Conservation (phyloP, 768 basidiomycete genomes). For the Trametes villosa region DNA sequence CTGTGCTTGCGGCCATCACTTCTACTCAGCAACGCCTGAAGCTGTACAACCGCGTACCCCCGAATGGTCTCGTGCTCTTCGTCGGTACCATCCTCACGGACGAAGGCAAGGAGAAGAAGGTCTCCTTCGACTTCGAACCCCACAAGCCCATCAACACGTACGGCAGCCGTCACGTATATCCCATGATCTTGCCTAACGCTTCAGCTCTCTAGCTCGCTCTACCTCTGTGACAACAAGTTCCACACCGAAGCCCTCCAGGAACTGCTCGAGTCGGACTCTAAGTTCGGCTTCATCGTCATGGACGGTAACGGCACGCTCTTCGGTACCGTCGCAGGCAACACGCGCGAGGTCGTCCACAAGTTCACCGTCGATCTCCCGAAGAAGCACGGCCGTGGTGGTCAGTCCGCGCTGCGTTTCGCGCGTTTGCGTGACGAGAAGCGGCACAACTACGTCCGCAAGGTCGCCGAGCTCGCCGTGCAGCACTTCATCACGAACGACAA, state of each 20-base stretch:
- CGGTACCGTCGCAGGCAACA: conserved; percentile 94
- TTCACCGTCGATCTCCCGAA: conserved; percentile 99
- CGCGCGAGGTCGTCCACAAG: conserved; percentile 96
- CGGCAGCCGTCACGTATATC: conserved; percentile 33
- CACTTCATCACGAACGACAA: conserved; percentile 98
- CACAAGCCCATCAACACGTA: conserved; percentile 99
- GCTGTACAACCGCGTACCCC: conserved; percentile 94
- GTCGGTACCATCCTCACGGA: conserved; percentile 98
- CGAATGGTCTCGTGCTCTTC: conserved; percentile 96
- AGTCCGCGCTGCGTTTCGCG: conserved; percentile 99
- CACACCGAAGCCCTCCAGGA: conserved; percentile 98
- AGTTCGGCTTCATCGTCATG: conserved; percentile 99
- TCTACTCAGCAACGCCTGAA: conserved; percentile 97
- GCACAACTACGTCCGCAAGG: conserved; percentile 99
- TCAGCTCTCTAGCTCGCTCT: conserved; percentile 71
- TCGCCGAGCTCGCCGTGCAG: conserved; percentile 95
- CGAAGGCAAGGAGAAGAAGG: conserved; percentile 99
- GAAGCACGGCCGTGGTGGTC: conserved; percentile 99
- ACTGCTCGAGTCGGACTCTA: conserved; percentile 94
- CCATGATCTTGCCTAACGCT: neutral
- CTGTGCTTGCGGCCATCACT: conserved; percentile 97
- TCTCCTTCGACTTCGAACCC: conserved; percentile 97
- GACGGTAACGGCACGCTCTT: conserved; percentile 98
- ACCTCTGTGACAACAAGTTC: conserved; percentile 99
- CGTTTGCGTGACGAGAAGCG: conserved; percentile 99